Evolutionary conservation across 192 early-diverging fungal genomes (phyloP), one percentile per base, ranked within the genome.

Genomic region (Dispira simplex): DNA sequence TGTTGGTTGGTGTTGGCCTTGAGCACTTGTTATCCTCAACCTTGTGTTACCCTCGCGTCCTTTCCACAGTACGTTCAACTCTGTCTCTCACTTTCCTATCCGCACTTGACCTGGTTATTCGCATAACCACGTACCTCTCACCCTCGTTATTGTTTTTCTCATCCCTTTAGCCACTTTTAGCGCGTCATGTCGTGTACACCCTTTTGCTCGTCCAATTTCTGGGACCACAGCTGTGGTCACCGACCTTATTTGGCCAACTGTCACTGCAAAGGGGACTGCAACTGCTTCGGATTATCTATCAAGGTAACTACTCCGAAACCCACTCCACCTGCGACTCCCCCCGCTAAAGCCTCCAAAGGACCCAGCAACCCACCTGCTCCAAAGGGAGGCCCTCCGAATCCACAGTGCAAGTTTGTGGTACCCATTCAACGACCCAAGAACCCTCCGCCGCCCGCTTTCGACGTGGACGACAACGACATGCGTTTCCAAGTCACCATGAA

Each of bases 401-500:
- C 55, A 3, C 16, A 57, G 26, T 57, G 55, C 55, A 27, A 26
- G 4, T 57, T 23, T 20, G 26, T 27, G 13, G 55, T 57, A 26
- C 55, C 55, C 55, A 26, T 57, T 16, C n/a, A 57, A 27, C 13
- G 25, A 27, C 55, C 55, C 55, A 57, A 57, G 55, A 26, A 26
- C 25, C 55, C 55, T 20, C 55, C 55, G n/a, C 25, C 55, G 55
- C 55, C 55, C 1, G 16, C 55, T 2, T 57, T 57, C 21, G 55
- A 57, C 26, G 55, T 57, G 21, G 25, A 57, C 27, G 55, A 57
- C n/a, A 57, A 16, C 16, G 55, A 16, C 3, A 57, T 57, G n/a
- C 25, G 55, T 14, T 57, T 23, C 55, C 16, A 57, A 26, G 55
- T 57, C n/a, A 57, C 55, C 55, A 57, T 57, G 55, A 57, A 57